Evolutionary conservation across 2,329 filamentous ascomycete species (phyloP).

Genomic region (Epichloe typhina): DNA sequence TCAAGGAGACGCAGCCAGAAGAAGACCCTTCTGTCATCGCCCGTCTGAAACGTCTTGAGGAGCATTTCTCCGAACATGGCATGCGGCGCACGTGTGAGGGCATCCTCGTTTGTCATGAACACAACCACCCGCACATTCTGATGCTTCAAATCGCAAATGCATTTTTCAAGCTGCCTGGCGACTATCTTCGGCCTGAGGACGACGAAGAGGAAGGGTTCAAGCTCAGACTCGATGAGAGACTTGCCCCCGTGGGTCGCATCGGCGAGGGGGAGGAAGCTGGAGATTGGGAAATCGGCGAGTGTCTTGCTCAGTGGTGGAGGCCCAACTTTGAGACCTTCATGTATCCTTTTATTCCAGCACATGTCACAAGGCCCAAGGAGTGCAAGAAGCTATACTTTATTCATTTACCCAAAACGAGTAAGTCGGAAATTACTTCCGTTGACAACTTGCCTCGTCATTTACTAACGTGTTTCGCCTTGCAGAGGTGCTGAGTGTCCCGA

Average conservation of each 20-base stretch:
- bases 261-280: conserved; percentile 69
- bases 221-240: conserved; percentile 74
- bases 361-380: conserved; percentile 93
- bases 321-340: conserved; percentile 99
- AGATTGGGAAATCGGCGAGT: conserved; percentile 91
- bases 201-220: conserved; percentile 96
- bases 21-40: conserved; percentile 94
- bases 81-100: conserved; percentile 97
- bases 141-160: conserved; percentile 99
- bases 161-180: conserved; percentile 97
- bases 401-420: conserved; percentile 83
- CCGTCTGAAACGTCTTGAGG: conserved; percentile 83
- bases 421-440: conserved; percentile 15
- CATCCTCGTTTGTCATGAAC: conserved; percentile 94
- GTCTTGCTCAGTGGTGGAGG: conserved; percentile 94
- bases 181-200: conserved; percentile 81
- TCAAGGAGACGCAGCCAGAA: conserved; percentile 95
- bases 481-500: conserved; percentile 93
- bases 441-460: neutral
- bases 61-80: conserved; percentile 82
- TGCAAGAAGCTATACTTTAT: conserved; percentile 99
- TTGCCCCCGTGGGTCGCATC: conserved; percentile 80
- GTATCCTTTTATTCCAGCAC: conserved; percentile 95
- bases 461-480: conserved; percentile 7
- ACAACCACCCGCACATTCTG: conserved; percentile 95